These are phyloP conservation scores for Chaetomium fimeti DNA, from an alignment of 495 filamentous ascomycete species.

Conservation along the genomic window DNA sequence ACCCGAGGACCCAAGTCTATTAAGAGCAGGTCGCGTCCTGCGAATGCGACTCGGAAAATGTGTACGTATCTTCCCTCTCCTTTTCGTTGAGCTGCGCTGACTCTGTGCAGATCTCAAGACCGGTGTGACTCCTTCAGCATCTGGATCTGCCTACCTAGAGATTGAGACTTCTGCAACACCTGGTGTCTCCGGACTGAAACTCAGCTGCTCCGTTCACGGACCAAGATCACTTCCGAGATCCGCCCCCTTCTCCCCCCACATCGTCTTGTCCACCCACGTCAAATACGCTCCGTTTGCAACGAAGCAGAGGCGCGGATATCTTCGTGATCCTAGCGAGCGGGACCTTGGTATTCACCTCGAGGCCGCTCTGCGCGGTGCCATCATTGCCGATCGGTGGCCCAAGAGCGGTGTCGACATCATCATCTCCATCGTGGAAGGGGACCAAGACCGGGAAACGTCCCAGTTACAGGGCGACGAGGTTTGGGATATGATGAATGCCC, in stretches of 20 bases:
- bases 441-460: slow-evolving; percentile 53
- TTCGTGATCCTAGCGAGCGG: slow-evolving; percentile 80
- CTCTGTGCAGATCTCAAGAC: slow-evolving; percentile 74
- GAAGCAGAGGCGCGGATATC: slow-evolving; percentile 74
- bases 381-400: slow-evolving; percentile 91
- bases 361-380: slow-evolving; percentile 80
- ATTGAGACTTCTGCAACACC: slow-evolving; percentile 59
- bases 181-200: slow-evolving; percentile 68
- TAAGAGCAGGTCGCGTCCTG: slow-evolving; percentile 42
- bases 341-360: slow-evolving; percentile 91
- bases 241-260: slow-evolving; percentile 82
- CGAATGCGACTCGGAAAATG: slow-evolving; percentile 73
- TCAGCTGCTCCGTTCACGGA: slow-evolving; percentile 89
- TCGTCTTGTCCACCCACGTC: slow-evolving; percentile 85
- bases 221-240: slow-evolving; percentile 87
- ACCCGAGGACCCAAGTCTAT: slow-evolving; percentile 47
- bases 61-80: slow-evolving; percentile 56
- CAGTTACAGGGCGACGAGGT: slow-evolving; percentile 59
- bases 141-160: slow-evolving; percentile 92
- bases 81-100: slow-evolving; percentile 19
- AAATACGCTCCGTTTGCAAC: slow-evolving; percentile 96
- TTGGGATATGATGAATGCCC: slow-evolving; percentile 74
- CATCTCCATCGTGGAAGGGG: slow-evolving; percentile 88
- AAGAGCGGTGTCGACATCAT: slow-evolving; percentile 94
- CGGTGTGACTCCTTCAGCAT: slow-evolving; percentile 86